Evolutionary conservation across 257 asterid species (phyloP), one percentile per base, ranked within the genome.

Genomic region (Vinca minor): DNA sequence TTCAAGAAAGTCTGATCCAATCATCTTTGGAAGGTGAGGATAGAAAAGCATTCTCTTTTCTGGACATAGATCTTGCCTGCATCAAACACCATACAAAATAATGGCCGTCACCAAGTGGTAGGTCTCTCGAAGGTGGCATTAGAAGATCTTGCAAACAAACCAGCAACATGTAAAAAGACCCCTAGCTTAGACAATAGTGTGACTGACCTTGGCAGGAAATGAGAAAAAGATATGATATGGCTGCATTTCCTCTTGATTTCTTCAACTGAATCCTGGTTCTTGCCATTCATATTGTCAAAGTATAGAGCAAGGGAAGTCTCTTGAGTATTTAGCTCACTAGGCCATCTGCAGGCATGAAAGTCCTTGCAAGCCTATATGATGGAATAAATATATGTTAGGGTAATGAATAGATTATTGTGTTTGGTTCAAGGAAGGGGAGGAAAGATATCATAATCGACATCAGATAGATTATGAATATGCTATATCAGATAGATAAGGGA

Each of bases 21-120:
- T 79, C 18, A 89, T 73, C 70, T 87, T 89, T 29, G 97, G 95
- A 74, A 90, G 97, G 75, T 85, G 81, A 25, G 97, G 96, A 72
- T 90, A 90, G 81, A 87, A 90, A 47, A 90, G 95, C 97, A 87
- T 90, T 83, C 95, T 84, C 82, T 90, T 90, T 74, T 90, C 97
- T 49, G 96, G 97, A 68, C 97, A 90, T 17, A 87, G 78, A 76
- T 90, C 96, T 73, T 82, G 84, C 86, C 97, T 90, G 85, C 85
- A 73, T 32, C 64, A 26, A 69, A 42, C n/a, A 56, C 61, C 70
- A 42, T 63, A 34, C 18, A 31, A 52, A n/a, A 35, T 54, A 9
- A 14, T 9, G 14, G 47, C n/a, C 47, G 49, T 41, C n/a, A 63
- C 49, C 36, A 25, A 20, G 20, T n/a, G 13, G 8, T 10, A 11